Evolutionary conservation across 352 stramenopile species (phyloP).

Genomic region (Plasmopara muralis): DNA sequence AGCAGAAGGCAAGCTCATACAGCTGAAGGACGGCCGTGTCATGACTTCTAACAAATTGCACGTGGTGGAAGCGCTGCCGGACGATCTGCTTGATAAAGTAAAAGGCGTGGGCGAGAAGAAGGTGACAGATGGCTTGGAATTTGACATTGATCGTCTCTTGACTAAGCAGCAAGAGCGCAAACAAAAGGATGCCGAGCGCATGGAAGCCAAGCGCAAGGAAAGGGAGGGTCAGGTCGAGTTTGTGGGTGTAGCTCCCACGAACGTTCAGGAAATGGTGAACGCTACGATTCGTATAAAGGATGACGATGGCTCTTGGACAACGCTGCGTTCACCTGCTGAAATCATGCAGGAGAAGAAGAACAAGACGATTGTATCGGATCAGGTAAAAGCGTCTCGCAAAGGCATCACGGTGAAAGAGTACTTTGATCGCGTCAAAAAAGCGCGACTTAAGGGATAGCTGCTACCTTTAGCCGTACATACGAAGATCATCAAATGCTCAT

Average conservation of each 20-base stretch:
- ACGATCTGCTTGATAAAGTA: conserved; percentile 56
- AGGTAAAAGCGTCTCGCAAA: conserved; percentile 64
- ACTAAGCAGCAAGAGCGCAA: conserved; percentile 65
- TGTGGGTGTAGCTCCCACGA: conserved; percentile 46
- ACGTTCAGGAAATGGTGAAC: conserved; percentile 67
- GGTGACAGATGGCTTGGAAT: conserved; percentile 34
- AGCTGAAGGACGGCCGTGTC: conserved; percentile 64
- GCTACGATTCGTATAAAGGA: conserved; percentile 77
- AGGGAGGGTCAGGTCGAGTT: conserved; percentile 54
- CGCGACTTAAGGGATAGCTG: conserved; percentile 3
- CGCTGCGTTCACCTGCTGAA: conserved; percentile 64
- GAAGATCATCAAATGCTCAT: background rate
- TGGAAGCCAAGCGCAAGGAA: conserved; percentile 37
- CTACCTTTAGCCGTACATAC: background rate
- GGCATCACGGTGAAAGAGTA: conserved; percentile 84
- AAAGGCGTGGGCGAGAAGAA: conserved; percentile 35
- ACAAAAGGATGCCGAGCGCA: conserved; percentile 42
- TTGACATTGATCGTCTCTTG: conserved; percentile 70
- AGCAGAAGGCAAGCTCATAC: conserved; percentile 62
- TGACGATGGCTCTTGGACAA: conserved; percentile 80
- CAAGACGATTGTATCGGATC: conserved; percentile 53
- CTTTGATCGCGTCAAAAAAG: conserved; percentile 82
- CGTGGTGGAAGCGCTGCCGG: conserved; percentile 71
- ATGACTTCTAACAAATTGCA: conserved; percentile 84
- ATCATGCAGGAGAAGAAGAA: conserved; percentile 73